A percentile compares a stretch with the other conserved stretches of the same genome.
Conservation (phyloP, 371 early-diverging fungal species). For the Saksenaea oblongispora region DNA sequence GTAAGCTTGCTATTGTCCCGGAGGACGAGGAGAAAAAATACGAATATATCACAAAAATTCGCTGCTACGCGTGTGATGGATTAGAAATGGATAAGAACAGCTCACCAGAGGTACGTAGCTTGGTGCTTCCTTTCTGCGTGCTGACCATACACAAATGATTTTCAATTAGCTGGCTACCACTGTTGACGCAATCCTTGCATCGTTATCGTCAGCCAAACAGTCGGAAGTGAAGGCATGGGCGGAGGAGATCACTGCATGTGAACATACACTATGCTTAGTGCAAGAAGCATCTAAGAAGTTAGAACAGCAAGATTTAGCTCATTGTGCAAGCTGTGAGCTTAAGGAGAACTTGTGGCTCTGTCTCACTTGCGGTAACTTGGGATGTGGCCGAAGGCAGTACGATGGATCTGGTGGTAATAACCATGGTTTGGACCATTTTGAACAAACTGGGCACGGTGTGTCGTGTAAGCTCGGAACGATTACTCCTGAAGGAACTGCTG, state of each 20-base stretch:
- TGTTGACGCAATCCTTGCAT: constrained; percentile 69
- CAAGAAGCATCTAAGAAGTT: constrained; percentile 61
- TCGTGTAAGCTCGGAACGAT: constrained; percentile 95
- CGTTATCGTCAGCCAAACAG: constrained; percentile 81
- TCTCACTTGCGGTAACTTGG: constrained; percentile 74
- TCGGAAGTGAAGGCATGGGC: constrained; percentile 94
- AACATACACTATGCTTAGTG: constrained; percentile 72
- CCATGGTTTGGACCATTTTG: constrained; percentile 92
- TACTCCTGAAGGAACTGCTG: constrained; percentile 95
- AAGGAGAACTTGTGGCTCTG: constrained; percentile 85
- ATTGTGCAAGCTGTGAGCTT: constrained; percentile 89
- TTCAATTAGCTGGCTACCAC: constrained; percentile 52
- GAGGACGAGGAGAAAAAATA: constrained; percentile 73
- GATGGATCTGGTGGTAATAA: constrained; percentile 99
- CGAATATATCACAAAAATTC: constrained; percentile 64
- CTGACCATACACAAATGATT: neutral
- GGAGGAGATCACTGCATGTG: constrained; percentile 80
- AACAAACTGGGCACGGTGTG: constrained; percentile 81
- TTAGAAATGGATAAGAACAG: constrained; percentile 33
- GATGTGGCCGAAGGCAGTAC: constrained; percentile 90
- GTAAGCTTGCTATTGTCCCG: constrained; percentile 83
- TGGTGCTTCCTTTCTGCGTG: neutral
- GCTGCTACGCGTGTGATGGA: constrained; percentile 72
- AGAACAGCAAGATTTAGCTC: constrained; percentile 63
- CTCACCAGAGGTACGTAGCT: constrained; percentile 29